Percentiles rank a stretch among this genome's conserved stretches.
Conservation (phyloP, 179 eudicot genomes). For the Silene vulgaris region DNA sequence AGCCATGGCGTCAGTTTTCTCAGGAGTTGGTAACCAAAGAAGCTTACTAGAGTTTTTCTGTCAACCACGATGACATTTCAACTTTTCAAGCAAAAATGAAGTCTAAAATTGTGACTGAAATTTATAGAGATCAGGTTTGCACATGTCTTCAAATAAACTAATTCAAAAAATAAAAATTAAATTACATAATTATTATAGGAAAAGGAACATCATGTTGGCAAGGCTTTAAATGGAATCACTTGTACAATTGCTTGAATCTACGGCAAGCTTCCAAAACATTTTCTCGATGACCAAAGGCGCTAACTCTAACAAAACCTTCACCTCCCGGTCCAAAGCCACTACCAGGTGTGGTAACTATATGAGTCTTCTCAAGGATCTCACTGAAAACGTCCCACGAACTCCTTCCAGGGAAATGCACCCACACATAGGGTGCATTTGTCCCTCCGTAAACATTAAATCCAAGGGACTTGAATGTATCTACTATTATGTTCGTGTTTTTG, state of each 20-base stretch:
- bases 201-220: no score
- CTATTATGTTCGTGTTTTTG: conserved; percentile 68
- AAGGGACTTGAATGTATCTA: conserved; percentile 77
- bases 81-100: no score
- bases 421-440: conserved; percentile 84
- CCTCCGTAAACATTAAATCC: conserved; percentile 94
- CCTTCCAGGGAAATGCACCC: conserved; percentile 92
- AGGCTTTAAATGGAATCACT: conserved; percentile 29
- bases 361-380: conserved; percentile 93
- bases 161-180: no score
- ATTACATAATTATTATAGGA: no score
- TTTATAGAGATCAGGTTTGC: no score
- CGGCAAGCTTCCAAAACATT: conserved; percentile 86
- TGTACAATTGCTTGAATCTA: conserved; percentile 81
- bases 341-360: conserved; percentile 84
- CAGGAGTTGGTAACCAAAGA: no score
- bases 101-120: no score
- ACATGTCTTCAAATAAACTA: no score
- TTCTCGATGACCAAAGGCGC: conserved; percentile 83
- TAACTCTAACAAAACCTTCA: conserved; percentile 84
- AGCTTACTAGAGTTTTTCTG: no score
- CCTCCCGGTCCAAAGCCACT: conserved; percentile 98
- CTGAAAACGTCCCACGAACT: conserved; percentile 96
- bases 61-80: no score
- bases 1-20: no score